Evolutionary conservation across 2,329 filamentous ascomycete species (phyloP).

Genomic region (Epichloe festucae): DNA sequence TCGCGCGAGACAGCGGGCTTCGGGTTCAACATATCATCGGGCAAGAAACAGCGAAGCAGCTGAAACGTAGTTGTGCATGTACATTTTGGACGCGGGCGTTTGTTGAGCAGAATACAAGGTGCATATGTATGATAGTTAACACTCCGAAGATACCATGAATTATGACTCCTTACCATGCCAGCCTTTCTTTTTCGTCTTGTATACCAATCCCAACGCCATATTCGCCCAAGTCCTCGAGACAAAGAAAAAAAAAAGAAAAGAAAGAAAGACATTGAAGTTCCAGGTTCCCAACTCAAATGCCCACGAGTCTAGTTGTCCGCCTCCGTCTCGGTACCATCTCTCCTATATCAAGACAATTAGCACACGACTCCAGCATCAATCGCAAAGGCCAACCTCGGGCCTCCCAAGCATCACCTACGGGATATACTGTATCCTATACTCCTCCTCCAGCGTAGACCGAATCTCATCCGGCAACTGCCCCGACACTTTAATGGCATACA

Average conservation of each 20-base stretch:
- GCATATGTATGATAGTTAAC: neutral
- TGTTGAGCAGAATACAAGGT: neutral
- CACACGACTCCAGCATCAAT: neutral
- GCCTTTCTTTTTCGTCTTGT: neutral
- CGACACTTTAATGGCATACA: constrained; percentile 91
- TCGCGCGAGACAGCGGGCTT: constrained; percentile 34
- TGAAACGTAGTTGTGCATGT: constrained; percentile 3
- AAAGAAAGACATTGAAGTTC: neutral
- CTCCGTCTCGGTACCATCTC: constrained; percentile 43
- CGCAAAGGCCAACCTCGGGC: neutral
- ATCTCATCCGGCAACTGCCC: constrained; percentile 62
- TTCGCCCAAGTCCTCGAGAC: neutral
- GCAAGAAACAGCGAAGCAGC: constrained; percentile 37
- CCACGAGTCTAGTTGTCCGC: constrained; percentile 22
- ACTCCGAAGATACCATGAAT: constrained; percentile 2
- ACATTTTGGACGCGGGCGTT: neutral
- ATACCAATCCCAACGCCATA: constrained; percentile 1
- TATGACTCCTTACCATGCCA: neutral
- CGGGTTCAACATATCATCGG: constrained; percentile 31
- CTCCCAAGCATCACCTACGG: constrained; percentile 39
- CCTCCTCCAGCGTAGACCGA: constrained; percentile 45
- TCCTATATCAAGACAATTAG: constrained; percentile 26
- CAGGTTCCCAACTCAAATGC: neutral
- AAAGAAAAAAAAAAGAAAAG: neutral
- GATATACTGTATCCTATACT: constrained; percentile 51